Conservation (phyloP, 768 basidiomycete species). For the Leccinum incarnatum region DNA sequence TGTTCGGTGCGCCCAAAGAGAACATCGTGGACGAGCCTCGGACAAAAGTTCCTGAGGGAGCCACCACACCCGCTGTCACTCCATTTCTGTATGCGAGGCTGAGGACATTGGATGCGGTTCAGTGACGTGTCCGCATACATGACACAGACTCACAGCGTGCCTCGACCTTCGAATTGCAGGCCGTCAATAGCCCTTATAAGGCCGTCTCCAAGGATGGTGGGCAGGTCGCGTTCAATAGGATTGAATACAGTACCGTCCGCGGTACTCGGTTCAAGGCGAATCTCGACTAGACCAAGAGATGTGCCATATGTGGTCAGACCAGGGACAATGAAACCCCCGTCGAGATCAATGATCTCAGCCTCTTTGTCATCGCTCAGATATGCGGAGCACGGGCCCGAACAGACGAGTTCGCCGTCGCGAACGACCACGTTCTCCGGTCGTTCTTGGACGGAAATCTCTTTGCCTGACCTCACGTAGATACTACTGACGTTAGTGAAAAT, state of each 20-base stretch:
- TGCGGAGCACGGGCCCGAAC: conserved; percentile 39
- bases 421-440: conserved; percentile 35
- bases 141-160: conserved; percentile 19
- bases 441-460: conserved; percentile 26
- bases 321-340: conserved; percentile 69
- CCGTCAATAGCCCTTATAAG: conserved; percentile 42
- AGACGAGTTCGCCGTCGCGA: conserved; percentile 51
- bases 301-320: conserved; percentile 73
- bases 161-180: conserved; percentile 16
- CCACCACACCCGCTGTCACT: conserved; percentile 59
- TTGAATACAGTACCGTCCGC: conserved; percentile 64
- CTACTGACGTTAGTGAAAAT: conserved; percentile 65
- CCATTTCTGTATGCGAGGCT: conserved; percentile 69
- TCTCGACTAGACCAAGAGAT: conserved; percentile 67
- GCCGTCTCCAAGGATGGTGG: conserved; percentile 23
- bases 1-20: conserved; percentile 45
- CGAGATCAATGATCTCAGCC: conserved; percentile 53
- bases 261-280: conserved; percentile 64
- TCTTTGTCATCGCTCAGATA: conserved; percentile 16
- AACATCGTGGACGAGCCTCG: conserved; percentile 63
- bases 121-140: neutral
- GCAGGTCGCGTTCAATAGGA: conserved; percentile 44
- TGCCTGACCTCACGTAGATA: conserved; percentile 37
- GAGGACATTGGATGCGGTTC: neutral
- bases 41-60: conserved; percentile 49